Conservation (phyloP, 257 asterid genomes). For the Knoxia roxburghii region DNA sequence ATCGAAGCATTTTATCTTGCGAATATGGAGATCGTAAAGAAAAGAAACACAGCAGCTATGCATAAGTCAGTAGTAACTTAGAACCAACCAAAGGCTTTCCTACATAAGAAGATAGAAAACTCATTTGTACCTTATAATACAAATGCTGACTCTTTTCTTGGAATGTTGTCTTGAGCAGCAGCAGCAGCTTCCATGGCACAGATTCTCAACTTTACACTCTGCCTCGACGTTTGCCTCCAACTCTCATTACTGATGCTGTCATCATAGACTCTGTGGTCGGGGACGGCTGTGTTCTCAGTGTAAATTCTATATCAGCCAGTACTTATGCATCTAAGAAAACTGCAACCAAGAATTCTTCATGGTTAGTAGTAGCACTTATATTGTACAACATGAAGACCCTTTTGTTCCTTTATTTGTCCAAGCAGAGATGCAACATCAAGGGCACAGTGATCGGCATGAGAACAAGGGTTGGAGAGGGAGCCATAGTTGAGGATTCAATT, state of each 20-base stretch:
- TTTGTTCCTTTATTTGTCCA: background rate
- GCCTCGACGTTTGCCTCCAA: conserved; percentile 91
- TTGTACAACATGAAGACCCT: background rate
- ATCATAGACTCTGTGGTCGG: conserved; percentile 70
- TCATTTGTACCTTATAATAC: background rate
- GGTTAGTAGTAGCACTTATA: background rate
- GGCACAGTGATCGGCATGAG: conserved; percentile 75
- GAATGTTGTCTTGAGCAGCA: conserved; percentile 4
- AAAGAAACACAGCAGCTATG: conserved; percentile 28
- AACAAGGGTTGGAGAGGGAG: conserved; percentile 53
- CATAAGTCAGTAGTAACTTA: conserved; percentile 53
- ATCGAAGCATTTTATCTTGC: conserved; percentile 67
- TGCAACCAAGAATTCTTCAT: too few species aligned
- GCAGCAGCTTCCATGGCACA: conserved; percentile 57
- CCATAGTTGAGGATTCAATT: conserved; percentile 68
- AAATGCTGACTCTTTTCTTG: background rate
- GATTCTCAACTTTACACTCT: conserved; percentile 66
- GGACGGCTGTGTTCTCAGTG: conserved; percentile 75
- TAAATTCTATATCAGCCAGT: conserved; percentile 18
- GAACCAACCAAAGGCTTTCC: conserved; percentile 5
- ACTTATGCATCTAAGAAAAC: background rate
- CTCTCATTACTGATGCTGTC: conserved; percentile 59
- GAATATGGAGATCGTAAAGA: conserved; percentile 57
- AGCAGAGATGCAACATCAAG: conserved; percentile 71
- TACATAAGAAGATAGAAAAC: too few species aligned